Conservation (phyloP, 2,329 filamentous ascomycete species). For the Sarocladium kiliense region DNA sequence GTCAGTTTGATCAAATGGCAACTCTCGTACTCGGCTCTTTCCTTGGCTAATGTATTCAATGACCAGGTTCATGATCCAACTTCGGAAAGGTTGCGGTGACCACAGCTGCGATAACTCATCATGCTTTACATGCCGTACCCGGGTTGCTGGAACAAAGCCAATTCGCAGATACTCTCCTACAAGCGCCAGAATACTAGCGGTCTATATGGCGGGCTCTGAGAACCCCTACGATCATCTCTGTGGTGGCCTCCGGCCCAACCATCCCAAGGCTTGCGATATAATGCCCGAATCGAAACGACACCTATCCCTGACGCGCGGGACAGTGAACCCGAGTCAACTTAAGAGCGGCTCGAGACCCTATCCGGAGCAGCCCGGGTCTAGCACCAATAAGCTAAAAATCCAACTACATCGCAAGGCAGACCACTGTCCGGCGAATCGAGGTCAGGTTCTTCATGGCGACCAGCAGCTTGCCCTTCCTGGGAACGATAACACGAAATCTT, state of each 20-base stretch:
- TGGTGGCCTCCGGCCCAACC: constrained; percentile 33
- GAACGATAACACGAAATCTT: background rate
- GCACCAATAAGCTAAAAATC: background rate
- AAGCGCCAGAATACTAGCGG: constrained; percentile 75
- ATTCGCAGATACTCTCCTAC: constrained; percentile 74
- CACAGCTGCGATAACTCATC: constrained; percentile 66
- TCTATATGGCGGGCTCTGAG: constrained; percentile 75
- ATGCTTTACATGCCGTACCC: constrained; percentile 73
- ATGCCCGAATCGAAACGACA: background rate
- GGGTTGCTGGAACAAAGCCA: constrained; percentile 60
- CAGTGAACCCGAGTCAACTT: background rate
- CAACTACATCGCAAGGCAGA: background rate
- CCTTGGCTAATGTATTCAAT: background rate
- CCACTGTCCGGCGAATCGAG: background rate
- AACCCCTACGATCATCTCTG: constrained; percentile 70
- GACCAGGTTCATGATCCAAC: constrained; percentile 68
- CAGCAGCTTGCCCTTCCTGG: too few relatives aligned
- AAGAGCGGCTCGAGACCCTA: too few relatives aligned
- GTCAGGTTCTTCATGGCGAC: too few relatives aligned
- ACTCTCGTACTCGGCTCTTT: background rate
- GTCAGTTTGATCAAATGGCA: background rate
- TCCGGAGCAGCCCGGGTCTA: background rate
- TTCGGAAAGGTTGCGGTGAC: constrained; percentile 74
- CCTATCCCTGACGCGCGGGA: background rate
- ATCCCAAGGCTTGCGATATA: background rate